phyloP scores from a whole-genome alignment of 805 yeast genomes.

The Wickerhamomyces bovis region DNA sequence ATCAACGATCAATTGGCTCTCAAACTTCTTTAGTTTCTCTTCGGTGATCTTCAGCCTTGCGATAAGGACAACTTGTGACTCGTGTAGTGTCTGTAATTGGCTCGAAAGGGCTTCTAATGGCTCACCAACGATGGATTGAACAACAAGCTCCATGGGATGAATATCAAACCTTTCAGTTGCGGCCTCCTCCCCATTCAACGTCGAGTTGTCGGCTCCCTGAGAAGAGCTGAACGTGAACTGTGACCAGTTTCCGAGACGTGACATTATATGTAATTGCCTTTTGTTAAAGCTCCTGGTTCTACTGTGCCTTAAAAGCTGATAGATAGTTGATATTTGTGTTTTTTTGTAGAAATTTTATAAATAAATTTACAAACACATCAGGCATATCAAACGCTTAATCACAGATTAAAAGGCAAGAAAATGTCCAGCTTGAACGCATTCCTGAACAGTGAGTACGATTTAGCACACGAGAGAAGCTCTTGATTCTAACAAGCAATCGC shows the following conservation, averaged over 20 bases:
- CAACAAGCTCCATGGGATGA: conserved; percentile 56
- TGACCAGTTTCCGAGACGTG: neutral
- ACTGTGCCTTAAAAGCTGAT: too few relatives aligned
- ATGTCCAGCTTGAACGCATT: conserved; percentile 21
- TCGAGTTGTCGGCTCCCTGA: neutral
- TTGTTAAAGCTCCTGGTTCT: neutral
- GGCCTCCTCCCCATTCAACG: neutral
- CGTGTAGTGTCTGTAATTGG: conserved; percentile 46
- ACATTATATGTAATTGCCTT: neutral
- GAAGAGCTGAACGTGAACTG: neutral
- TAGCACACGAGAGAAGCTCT: too few relatives aligned
- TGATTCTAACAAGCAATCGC: conserved; percentile 12
- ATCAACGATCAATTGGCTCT: conserved; percentile 18
- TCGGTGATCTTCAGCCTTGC: conserved; percentile 41
- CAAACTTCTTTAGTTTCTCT: conserved; percentile 26
- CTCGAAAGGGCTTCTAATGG: conserved; percentile 47
- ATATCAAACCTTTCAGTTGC: conserved; percentile 26
- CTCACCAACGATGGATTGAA: conserved; percentile 48
- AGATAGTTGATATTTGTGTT: neutral
- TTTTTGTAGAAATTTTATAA: neutral
- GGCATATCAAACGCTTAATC: neutral
- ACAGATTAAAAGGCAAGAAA: neutral
- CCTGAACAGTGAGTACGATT: conserved; percentile 17
- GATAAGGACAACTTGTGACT: conserved; percentile 49
- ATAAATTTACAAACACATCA: too few relatives aligned